These are phyloP conservation scores for Ophioceras dolichostomum DNA, from an alignment of 2,329 filamentous ascomycete genomes.

Conservation along the genomic window DNA sequence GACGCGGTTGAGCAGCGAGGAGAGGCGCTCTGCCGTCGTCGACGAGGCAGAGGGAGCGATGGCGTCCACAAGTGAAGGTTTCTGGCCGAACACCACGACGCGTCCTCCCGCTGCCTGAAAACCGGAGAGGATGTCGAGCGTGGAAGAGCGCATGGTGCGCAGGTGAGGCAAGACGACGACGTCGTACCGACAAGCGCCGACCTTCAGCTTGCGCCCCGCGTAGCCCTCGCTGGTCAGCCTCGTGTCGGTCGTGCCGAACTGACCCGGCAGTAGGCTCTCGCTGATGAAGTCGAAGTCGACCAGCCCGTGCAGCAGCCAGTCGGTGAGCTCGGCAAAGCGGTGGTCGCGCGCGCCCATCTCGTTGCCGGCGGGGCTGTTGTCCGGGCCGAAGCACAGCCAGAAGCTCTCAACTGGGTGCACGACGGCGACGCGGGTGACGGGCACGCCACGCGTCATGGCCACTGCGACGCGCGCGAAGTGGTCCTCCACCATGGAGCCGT, in stretches of 20 bases:
- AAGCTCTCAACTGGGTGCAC: conserved; percentile 21
- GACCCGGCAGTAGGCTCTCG: conserved; percentile 15
- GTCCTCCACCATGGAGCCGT: conserved; percentile 16
- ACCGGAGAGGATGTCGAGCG: too few species aligned
- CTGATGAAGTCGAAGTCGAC: conserved; percentile 21
- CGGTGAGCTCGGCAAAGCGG: conserved; percentile 13
- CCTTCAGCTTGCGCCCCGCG: conserved; percentile 7
- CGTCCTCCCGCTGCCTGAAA: too few species aligned
- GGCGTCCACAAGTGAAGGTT: too few species aligned
- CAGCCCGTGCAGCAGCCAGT: conserved; percentile 16
- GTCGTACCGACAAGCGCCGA: conserved; percentile 18
- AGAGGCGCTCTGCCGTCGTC: too few species aligned
- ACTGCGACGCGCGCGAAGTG: conserved; percentile 18
- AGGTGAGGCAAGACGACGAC: conserved; percentile 17
- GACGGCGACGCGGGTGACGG: conserved; percentile 16
- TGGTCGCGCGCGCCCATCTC: conserved; percentile 13
- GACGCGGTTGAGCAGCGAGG: too few species aligned
- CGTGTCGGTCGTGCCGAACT: conserved; percentile 5
- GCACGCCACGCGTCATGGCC: conserved; percentile 16
- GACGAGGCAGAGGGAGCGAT: too few species aligned
- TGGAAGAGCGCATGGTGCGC: conserved; percentile 17
- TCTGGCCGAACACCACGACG: too few species aligned
- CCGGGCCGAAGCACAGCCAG: conserved; percentile 18
- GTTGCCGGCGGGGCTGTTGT: conserved; percentile 11
- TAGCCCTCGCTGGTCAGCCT: too few species aligned